phyloP scores from a whole-genome alignment of 2,329 filamentous ascomycete genomes.

The Colletotrichum shisoi region DNA sequence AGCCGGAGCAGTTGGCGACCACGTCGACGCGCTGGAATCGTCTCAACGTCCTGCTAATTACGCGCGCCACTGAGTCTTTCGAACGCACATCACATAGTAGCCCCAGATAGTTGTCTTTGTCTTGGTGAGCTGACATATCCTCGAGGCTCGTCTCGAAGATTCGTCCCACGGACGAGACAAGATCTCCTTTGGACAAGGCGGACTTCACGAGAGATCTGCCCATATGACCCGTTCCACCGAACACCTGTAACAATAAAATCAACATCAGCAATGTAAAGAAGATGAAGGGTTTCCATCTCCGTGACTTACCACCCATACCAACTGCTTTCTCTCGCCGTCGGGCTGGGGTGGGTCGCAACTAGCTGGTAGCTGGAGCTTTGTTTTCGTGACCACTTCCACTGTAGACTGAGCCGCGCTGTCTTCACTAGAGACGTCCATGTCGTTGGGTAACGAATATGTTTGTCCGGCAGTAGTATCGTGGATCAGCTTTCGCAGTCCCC shows the following conservation, averaged over 20 bases:
- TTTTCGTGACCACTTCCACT: slow-evolving; percentile 10
- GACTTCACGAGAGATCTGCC: slow-evolving; percentile 87
- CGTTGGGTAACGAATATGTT: not conserved
- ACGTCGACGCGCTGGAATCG: slow-evolving; percentile 86
- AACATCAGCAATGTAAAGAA: not conserved
- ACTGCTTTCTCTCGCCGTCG: slow-evolving; percentile 72
- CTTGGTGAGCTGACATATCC: slow-evolving; percentile 68
- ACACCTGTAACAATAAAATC: slow-evolving; percentile 65
- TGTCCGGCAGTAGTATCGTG: not conserved
- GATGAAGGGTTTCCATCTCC: slow-evolving; percentile 9
- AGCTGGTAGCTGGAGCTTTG: slow-evolving; percentile 71
- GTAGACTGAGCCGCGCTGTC: slow-evolving; percentile 23
- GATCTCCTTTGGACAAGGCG: slow-evolving; percentile 80
- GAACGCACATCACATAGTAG: slow-evolving; percentile 90
- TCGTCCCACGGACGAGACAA: slow-evolving; percentile 85
- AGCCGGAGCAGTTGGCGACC: slow-evolving; percentile 92
- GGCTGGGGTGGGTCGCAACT: slow-evolving; percentile 86
- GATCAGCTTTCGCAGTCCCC: not conserved
- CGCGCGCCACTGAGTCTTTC: slow-evolving; percentile 76
- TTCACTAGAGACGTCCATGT: slow-evolving; percentile 33
- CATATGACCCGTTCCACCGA: slow-evolving; percentile 97
- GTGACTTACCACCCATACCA: slow-evolving; percentile 83
- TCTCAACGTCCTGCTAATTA: slow-evolving; percentile 73
- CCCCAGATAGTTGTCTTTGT: slow-evolving; percentile 76
- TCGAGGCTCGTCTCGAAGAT: slow-evolving; percentile 77